Conservation (phyloP, 2,329 filamentous ascomycete genomes). For the Bipolaris cookei region DNA sequence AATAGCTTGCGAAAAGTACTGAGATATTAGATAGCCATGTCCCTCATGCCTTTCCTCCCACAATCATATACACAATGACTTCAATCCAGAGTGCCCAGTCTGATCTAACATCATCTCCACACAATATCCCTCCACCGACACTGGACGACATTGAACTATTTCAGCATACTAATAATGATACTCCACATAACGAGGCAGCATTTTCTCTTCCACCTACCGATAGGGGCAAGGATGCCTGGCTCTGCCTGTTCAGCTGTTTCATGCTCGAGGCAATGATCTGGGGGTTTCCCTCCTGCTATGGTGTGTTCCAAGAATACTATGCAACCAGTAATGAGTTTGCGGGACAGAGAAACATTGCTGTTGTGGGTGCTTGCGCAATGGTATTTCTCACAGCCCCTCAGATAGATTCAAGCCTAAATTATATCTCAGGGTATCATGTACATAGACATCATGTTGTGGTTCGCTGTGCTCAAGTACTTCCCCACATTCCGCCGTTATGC, state of each 20-base stretch:
- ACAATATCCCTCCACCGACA: conserved; percentile 14
- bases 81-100: conserved; percentile 20
- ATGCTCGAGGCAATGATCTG: conserved; percentile 60
- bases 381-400: conserved; percentile 8
- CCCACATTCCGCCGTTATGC: conserved; percentile 46
- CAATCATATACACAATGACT: conserved; percentile 19
- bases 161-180: conserved; percentile 1
- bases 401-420: neutral
- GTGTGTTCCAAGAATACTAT: conserved; percentile 47
- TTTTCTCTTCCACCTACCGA: conserved; percentile 40
- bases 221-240: conserved; percentile 40
- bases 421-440: conserved; percentile 55
- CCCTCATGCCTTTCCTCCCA: neutral
- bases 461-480: conserved; percentile 48
- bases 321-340: conserved; percentile 37
- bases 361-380: conserved; percentile 46
- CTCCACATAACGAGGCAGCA: conserved; percentile 29
- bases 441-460: conserved; percentile 52
- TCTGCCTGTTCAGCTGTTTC: conserved; percentile 51
- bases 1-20: neutral
- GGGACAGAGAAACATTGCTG: conserved; percentile 41
- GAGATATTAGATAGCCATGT: conserved; percentile 1
- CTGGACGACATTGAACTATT: conserved; percentile 25
- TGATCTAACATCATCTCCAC: conserved; percentile 22
- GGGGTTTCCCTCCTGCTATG: conserved; percentile 42